Evolutionary conservation across 2,329 filamentous ascomycete genomes (phyloP).

Genomic region (Moelleriella libera): DNA sequence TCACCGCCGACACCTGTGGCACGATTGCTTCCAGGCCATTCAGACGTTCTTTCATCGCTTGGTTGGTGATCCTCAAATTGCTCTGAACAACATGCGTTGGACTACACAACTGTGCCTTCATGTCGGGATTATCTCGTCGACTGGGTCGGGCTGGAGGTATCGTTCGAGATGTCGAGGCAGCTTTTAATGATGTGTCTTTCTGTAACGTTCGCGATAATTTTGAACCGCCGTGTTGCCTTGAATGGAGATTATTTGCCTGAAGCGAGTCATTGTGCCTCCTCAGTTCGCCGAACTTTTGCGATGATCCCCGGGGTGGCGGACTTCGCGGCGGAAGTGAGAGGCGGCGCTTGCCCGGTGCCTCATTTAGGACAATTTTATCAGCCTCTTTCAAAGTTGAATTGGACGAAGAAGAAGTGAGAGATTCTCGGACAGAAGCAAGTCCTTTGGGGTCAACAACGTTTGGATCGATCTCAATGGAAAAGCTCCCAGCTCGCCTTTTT

Average conservation of each 20-base stretch:
- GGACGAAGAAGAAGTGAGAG: slow-evolving; percentile 58
- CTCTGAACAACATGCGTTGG: slow-evolving; percentile 45
- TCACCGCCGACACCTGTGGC: neutral
- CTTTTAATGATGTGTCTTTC: slow-evolving; percentile 9
- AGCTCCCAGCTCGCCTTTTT: slow-evolving; percentile 40
- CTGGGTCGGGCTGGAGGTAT: slow-evolving; percentile 48
- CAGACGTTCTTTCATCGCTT: slow-evolving; percentile 20
- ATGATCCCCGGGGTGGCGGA: slow-evolving; percentile 48
- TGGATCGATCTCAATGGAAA: slow-evolving; percentile 33
- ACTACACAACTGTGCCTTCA: slow-evolving; percentile 40
- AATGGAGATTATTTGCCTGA: neutral
- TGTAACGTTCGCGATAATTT: slow-evolving; percentile 24
- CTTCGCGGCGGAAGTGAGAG: slow-evolving; percentile 39
- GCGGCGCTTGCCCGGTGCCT: slow-evolving; percentile 21
- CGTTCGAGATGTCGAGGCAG: slow-evolving; percentile 13
- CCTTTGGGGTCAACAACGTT: slow-evolving; percentile 36
- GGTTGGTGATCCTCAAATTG: slow-evolving; percentile 25
- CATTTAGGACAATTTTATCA: slow-evolving; percentile 25
- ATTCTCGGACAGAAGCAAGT: slow-evolving; percentile 53
- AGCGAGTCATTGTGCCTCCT: neutral
- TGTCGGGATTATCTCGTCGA: slow-evolving; percentile 50
- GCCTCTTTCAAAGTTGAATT: slow-evolving; percentile 50
- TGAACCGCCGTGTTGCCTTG: neutral
- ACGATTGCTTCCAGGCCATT: neutral
- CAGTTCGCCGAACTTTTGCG: slow-evolving; percentile 33